A percentile compares a stretch with the other conserved stretches of the same genome.
These are phyloP conservation scores for Isochrysis galbana DNA, from an alignment of 78 protist species.

Conservation along the genomic window DNA sequence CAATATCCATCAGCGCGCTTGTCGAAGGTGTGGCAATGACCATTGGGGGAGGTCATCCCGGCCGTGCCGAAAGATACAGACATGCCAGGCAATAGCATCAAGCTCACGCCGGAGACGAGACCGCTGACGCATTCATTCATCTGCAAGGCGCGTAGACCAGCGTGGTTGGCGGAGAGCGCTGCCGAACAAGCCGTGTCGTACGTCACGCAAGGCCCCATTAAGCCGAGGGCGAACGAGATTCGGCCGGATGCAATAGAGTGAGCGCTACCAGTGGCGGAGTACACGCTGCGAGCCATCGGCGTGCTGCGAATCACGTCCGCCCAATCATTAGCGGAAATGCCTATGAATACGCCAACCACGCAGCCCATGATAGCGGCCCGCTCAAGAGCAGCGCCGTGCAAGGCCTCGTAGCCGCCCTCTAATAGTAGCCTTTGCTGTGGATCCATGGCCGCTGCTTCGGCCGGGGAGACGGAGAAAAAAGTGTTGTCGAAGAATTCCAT, in stretches of 20 bases:
- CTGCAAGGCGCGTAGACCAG: conserved; percentile 57
- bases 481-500: not conserved
- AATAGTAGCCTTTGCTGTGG: conserved; percentile 13
- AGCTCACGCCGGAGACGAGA: not conserved
- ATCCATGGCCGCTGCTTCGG: conserved; percentile 25
- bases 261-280: not conserved
- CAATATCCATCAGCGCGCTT: conserved; percentile 79
- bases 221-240: conserved; percentile 68
- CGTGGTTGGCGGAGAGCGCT: conserved; percentile 71
- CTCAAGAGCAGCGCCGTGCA: not conserved
- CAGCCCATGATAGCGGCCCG: not conserved
- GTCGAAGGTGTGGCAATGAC: conserved; percentile 68
- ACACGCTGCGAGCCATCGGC: not conserved
- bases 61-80: conserved; percentile 31
- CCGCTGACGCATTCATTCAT: not conserved
- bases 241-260: conserved; percentile 46
- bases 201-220: conserved; percentile 78
- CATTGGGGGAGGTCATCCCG: conserved; percentile 61
- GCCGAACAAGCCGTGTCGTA: conserved; percentile 90
- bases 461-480: not conserved
- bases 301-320: not conserved
- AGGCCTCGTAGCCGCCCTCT: not conserved
- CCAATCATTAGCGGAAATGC: not conserved
- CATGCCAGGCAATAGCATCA: not conserved
- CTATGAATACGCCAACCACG: not conserved